A percentile compares a stretch with the other conserved stretches of the same genome.
phyloP scores from a whole-genome alignment of 495 filamentous ascomycete genomes.

The Cryomyces antarcticus region DNA sequence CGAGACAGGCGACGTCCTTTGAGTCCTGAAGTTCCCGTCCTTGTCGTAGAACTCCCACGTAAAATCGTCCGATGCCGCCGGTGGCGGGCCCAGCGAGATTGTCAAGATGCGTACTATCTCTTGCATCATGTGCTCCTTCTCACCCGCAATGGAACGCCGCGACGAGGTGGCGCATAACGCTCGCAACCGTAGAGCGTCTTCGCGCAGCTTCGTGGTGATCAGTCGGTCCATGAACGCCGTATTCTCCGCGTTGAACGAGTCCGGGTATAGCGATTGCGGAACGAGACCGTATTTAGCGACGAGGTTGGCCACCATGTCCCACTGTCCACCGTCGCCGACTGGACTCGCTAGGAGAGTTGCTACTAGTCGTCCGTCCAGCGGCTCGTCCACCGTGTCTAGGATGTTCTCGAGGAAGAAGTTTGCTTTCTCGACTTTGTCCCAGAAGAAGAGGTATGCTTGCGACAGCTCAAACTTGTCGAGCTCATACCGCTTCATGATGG shows the following conservation, averaged over 20 bases:
- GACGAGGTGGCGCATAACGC: conserved; percentile 17
- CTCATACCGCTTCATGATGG: conserved; percentile 60
- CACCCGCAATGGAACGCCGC: conserved; percentile 21
- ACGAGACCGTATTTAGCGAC: conserved; percentile 72
- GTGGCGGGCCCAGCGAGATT: conserved; percentile 58
- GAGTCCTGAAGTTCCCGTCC: conserved; percentile 33
- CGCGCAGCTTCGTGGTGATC: conserved; percentile 70
- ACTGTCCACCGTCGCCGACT: conserved; percentile 68
- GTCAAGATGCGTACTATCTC: conserved; percentile 64
- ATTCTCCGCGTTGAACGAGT: conserved; percentile 53
- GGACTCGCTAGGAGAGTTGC: conserved; percentile 44
- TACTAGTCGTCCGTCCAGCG: conserved; percentile 46
- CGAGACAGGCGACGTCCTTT: conserved; percentile 39
- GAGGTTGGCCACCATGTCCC: conserved; percentile 81
- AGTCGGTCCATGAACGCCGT: conserved; percentile 49
- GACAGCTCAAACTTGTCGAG: conserved; percentile 64
- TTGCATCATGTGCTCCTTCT: conserved; percentile 51
- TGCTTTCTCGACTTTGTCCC: conserved; percentile 83
- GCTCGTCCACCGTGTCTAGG: conserved; percentile 46
- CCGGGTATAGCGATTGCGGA: conserved; percentile 61
- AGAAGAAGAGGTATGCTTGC: conserved; percentile 83
- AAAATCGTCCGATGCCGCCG: conserved; percentile 41
- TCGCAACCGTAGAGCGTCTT: conserved; percentile 50
- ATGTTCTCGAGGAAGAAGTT: conserved; percentile 76
- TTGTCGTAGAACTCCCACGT: conserved; percentile 61